Base-by-base conservation (phyloP, 768 basidiomycete species). In the Tricholoma matsutake region DNA sequence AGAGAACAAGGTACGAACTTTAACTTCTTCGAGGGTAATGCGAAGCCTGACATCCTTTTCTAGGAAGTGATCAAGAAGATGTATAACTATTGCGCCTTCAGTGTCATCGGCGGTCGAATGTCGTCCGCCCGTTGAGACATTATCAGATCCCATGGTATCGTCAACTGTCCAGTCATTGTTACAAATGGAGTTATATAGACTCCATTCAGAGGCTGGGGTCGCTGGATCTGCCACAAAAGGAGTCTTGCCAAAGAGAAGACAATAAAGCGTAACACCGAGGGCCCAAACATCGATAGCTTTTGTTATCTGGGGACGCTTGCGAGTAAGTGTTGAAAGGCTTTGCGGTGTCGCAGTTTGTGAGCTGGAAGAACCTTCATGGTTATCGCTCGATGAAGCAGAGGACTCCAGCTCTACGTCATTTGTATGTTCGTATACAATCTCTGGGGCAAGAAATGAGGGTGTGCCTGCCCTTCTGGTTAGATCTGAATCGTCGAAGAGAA, bases 201-300 rank as follows among this genome's bases (percentile, higher is more conserved):
- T 82, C 72, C 85, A 97, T 73, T 95, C 92, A 35, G 73, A 70
- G 35, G 64, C 66, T 22, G 66, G 66, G 22, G 61, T 66, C 65
- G 67, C 59, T 56, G 76, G 62, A 47, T 69, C 67, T 2, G 76
- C 65, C 20, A 69, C 61, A 73, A 95, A 98, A 1, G 96, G 96
- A 1, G 89, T 85, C 59, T 77, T 79, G 9, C 94, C 97, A 65
- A 96, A 98, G 1, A 98, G 82, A 51, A 98, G 83, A 70, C 95
- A 96, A 75, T 94, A 98, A 4, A 98, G 79, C 2, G 97, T 99
- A 31, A 98, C 91, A 22, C 97, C 97, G 2, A 99, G 83, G 0
- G 97, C 96, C 97, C 97, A 99, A 34, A 99, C 85, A 69, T 99
- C 97, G 70, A 98, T 96, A 3, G 94, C 88, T 72, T 95, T 94